Base-by-base conservation (phyloP, 164 flowering plant species). In the Berberis thunbergii region DNA sequence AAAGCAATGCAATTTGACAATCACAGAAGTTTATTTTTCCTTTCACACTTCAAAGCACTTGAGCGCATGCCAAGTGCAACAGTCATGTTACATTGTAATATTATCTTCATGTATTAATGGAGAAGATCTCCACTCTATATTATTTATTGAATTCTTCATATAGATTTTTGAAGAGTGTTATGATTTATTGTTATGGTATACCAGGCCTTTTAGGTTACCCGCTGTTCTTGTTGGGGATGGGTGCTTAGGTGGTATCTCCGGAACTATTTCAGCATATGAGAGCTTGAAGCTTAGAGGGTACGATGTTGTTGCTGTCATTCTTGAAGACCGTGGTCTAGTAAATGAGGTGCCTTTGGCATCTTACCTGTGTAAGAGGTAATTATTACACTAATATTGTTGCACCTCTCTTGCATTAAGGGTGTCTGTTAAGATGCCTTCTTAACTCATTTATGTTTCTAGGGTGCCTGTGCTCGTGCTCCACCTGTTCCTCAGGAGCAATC, bases 181-280 rank as follows among this genome's bases (percentile, higher is more conserved):
- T 52, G 49, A 10, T 10, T 3, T 52, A 10, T 4, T 52, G 3
- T 40, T 44, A 45, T 43, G 5, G 61, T 53, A 48, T 56, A 41
- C 54, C 79, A 91, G 99, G 79, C 93, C 93, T 64, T 88, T 91
- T 63, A 86, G 99, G 53, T 78, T 89, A 57, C 99, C 97, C 59
- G 89, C 83, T 65, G 67, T 95, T 79, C 96, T 95, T 72, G 94
- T 91, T 56, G 99, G 99, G 46, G 99, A 94, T 75, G 97, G 99
- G 38, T 76, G 85, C 46, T 79, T 94, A 46, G 99, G 99, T 70
- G 99, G 99, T 64, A 91, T 91, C 62, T 94, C 99, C 67, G 93
- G 82, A 61, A 94, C 97, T 10, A 80, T 94, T 61, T 81, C 99
- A 58, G 96, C 99, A 45, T 89, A 86, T 74, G 99, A 94, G 80